Base-by-base conservation (phyloP, 768 basidiomycete genomes). In the Roridomyces roridus region DNA sequence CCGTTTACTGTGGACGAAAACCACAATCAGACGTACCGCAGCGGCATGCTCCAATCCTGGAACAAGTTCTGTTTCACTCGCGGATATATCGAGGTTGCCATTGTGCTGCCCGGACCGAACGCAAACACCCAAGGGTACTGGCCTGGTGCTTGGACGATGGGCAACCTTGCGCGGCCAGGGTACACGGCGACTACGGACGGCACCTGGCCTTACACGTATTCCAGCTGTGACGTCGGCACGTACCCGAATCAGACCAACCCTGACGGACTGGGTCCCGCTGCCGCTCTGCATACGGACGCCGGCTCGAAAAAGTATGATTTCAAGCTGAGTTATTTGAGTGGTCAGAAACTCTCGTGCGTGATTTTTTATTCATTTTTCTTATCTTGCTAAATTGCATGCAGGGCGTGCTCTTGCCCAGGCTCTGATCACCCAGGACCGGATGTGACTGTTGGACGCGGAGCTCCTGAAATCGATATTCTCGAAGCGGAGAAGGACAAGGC, bases 121-220 rank as follows among this genome's bases (percentile, higher is more conserved):
- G 77, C 80, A 50, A 71, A 77, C 57, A 79, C 85, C 3, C 62
- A 69, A 57, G 81, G 81, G 25, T 83, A 82, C 62, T 93, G 91
- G 92, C 92, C 91, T 34, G 92, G 89, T 62, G 84, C 82, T 2
- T 94, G 93, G 93, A 91, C 89, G 18, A 89, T 91, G 87, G 93
- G 93, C 2, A 96, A 95, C 68, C 80, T 95, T 5, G 93, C 85
- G 1, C 75, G 94, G 35, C 85, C 93, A 0, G 94, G 93, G 6
- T 94, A 91, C 68, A 75, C 84, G 6, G 91, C 87, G 0, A 85
- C 90, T 1, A 89, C 88, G 1, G 92, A 94, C 46, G 93, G 94
- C 5, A 80, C 81, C 54, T 91, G 92, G 90, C 91, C 92, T 2
- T 93, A 92, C 73, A 87, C 91, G 72, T 87, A 87, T 55, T 74